A percentile compares a stretch with the other conserved stretches of the same genome.
Evolutionary conservation across 1,284 basidiomycete genomes (phyloP).

Genomic region (Ustilago esculenta): DNA sequence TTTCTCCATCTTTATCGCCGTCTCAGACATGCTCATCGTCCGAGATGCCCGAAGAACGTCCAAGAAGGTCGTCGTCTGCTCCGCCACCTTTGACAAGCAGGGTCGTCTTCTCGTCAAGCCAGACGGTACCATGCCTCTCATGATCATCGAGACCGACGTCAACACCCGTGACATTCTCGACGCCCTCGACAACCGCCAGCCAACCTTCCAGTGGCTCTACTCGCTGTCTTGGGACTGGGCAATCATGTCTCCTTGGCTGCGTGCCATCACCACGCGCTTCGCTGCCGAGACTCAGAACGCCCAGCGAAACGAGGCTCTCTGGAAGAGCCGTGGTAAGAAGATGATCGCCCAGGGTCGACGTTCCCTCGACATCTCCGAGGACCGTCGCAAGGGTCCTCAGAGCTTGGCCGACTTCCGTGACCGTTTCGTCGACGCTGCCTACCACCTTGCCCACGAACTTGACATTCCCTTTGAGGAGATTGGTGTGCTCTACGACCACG

Average conservation of each 20-base stretch:
- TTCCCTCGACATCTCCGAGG: conserved; percentile 42
- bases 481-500: conserved; percentile 75
- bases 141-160: conserved; percentile 70
- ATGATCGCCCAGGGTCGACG: conserved; percentile 54
- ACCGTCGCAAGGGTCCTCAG: conserved; percentile 42
- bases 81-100: conserved; percentile 70
- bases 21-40: conserved; percentile 67
- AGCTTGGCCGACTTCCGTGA: conserved; percentile 68
- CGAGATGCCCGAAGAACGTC: conserved; percentile 68
- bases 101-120: conserved; percentile 70
- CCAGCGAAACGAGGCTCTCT: conserved; percentile 50
- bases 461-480: conserved; percentile 69
- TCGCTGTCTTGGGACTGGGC: conserved; percentile 71
- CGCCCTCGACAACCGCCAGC: conserved; percentile 69
- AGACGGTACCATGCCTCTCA: conserved; percentile 70
- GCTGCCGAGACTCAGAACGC: conserved; percentile 35
- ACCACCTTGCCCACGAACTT: conserved; percentile 69
- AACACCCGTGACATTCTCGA: conserved; percentile 67
- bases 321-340: conserved; percentile 47
- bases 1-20: conserved; percentile 68
- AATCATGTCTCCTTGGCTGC: conserved; percentile 69
- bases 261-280: conserved; percentile 67
- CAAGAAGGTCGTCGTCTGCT: conserved; percentile 70
- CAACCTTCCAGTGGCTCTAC: conserved; percentile 72
- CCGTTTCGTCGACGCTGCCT: conserved; percentile 70